Percentiles rank a stretch among this genome's conserved stretches.
Conservation (phyloP, 1,139 yeast species). For the Hyphopichia pseudoburtonii region DNA sequence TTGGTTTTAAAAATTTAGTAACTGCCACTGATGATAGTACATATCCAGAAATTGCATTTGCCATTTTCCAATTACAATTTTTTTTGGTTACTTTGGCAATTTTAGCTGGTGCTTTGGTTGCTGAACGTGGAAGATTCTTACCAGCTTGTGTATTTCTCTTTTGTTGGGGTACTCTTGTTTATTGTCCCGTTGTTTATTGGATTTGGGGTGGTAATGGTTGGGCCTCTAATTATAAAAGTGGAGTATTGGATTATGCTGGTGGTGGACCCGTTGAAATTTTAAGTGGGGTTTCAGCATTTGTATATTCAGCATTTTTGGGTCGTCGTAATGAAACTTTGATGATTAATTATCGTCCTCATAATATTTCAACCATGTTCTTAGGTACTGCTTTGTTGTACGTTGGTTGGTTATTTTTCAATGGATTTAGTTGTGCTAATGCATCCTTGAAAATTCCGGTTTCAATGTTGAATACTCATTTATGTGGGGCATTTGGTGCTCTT, state of each 20-base stretch:
- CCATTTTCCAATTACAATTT: constrained; percentile 89
- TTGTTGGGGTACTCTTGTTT: constrained; percentile 87
- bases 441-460: constrained; percentile 74
- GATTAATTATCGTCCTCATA: constrained; percentile 92
- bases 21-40: constrained; percentile 38
- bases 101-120: constrained; percentile 84
- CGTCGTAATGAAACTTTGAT: constrained; percentile 79
- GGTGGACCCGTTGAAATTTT: constrained; percentile 97
- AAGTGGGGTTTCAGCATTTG: constrained; percentile 89
- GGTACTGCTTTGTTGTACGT: constrained; percentile 66
- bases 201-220: constrained; percentile 89
- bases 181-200: constrained; percentile 94
- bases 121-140: constrained; percentile 87
- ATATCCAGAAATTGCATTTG: constrained; percentile 83
- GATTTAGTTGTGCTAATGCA: constrained; percentile 71
- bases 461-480: constrained; percentile 85
- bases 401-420: constrained; percentile 91
- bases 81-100: constrained; percentile 88
- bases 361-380: constrained; percentile 79
- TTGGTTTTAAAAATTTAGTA: constrained; percentile 76
- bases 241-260: constrained; percentile 94
- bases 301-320: constrained; percentile 79
- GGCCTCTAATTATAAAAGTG: constrained; percentile 75
- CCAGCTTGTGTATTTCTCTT: constrained; percentile 84
- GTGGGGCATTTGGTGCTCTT: constrained; percentile 89